Base-by-base conservation (phyloP, 1,284 basidiomycete species). In the Chiua sp. region DNA sequence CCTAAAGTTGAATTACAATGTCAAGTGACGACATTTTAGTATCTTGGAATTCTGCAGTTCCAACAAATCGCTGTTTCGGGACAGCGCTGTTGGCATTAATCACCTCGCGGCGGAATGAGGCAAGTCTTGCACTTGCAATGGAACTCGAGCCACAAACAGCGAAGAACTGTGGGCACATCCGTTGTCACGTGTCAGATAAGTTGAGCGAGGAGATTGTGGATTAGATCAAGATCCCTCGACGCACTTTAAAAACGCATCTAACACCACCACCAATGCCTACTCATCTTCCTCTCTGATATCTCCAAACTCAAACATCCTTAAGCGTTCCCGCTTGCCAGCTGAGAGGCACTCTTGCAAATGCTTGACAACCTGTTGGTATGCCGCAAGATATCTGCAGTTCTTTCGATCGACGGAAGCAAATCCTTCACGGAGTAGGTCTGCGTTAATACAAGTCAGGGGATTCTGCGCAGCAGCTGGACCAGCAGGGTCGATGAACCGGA, bases 261-360 rank as follows among this genome's bases (percentile, higher is more conserved):
- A 47, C 52, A 13, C 50, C 51, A 11, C 53, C 57, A 26, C n/a
- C n/a, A n/a, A 32, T 39, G 52, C 51, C 61, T 70, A 73, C 62
- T 85, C 83, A 57, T 92, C 90, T 71, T 93, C 90, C 69, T 93
- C 90, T 69, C 91, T 91, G 20, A 93, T 81, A 72, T 93, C 91
- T 26, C 91, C 91, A 69, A 91, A 92, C 80, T 96, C 94, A 70
- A 94, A 96, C 85, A 94, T 94, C 48, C 93, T 93, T 54, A 85
- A 76, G 35, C 93, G 85, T 62, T 90, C 88, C 52, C 82, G 80
- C 77, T 95, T 96, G 30, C 93, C 93, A 18, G 79, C 82, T 37
- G 78, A 73, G 33, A 89, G 75, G 11, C 88, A 84, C 59, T 82
- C 81, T 73, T 87, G 82, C 47, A 96, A 75, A 74, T 87, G 86